A percentile compares a stretch with the other conserved stretches of the same genome.
These are phyloP conservation scores for Gillenia trifoliata DNA, from an alignment of 306 rosid genomes.

Conservation along the genomic window DNA sequence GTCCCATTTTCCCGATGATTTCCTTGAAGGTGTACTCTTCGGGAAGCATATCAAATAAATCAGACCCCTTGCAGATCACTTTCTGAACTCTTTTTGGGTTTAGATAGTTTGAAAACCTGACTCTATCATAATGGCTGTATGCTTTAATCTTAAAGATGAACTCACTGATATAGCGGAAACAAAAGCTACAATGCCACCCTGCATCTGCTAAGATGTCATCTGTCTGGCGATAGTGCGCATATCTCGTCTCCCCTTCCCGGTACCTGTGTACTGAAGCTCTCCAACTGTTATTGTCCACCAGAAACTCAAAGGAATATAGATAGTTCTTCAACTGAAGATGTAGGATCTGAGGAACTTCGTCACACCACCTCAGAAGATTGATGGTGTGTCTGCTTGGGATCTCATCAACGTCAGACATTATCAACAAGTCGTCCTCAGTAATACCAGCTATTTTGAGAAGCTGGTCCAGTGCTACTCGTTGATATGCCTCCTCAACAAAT, in stretches of 20 bases:
- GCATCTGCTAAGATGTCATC: constrained; percentile 83
- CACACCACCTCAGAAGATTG: constrained; percentile 93
- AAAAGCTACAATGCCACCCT: constrained; percentile 99
- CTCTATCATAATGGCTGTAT: constrained; percentile 90
- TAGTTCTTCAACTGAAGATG: constrained; percentile 93
- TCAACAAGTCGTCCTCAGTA: constrained; percentile 86
- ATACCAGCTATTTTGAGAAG: constrained; percentile 89
- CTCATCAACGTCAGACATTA: constrained; percentile 99
- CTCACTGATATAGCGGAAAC: constrained; percentile 84
- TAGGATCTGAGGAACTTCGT: constrained; percentile 63
- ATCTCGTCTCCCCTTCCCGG: constrained; percentile 62
- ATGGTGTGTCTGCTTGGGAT: constrained; percentile 97
- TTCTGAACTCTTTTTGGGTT: constrained; percentile 70
- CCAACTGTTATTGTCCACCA: constrained; percentile 86
- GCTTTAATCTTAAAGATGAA: constrained; percentile 96
- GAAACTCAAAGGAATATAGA: constrained; percentile 90
- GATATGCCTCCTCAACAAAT: constrained; percentile 95
- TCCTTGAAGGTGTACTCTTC: constrained; percentile 97
- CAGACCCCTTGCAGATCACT: constrained; percentile 77
- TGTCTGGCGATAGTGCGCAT: constrained; percentile 92
- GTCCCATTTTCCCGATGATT: constrained; percentile 96
- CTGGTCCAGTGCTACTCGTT: constrained; percentile 86
- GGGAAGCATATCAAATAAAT: constrained; percentile 93
- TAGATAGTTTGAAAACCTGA: constrained; percentile 73
- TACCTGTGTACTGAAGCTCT: constrained; percentile 90